These are phyloP conservation scores for Scleroderma bovista DNA, from an alignment of 768 basidiomycete genomes.

Conservation along the genomic window DNA sequence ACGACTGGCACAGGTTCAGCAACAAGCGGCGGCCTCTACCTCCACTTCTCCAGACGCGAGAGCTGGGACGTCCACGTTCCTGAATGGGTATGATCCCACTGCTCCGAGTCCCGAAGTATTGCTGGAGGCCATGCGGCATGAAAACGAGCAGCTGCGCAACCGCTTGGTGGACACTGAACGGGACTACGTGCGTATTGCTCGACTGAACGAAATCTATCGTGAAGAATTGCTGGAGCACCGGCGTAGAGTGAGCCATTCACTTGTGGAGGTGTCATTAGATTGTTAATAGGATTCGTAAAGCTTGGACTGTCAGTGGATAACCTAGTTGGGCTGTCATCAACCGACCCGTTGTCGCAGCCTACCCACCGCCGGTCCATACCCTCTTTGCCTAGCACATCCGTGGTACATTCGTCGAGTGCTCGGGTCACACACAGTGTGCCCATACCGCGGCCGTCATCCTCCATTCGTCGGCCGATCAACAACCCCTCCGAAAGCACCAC, in stretches of 20 bases:
- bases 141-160: slow-evolving; percentile 71
- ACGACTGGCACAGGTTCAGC: slow-evolving; percentile 54
- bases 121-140: slow-evolving; percentile 69
- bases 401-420: slow-evolving; percentile 13
- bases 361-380: slow-evolving; percentile 53
- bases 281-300: slow-evolving; percentile 30
- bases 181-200: slow-evolving; percentile 66
- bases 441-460: slow-evolving; percentile 67
- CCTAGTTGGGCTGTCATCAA: slow-evolving; percentile 62
- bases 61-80: slow-evolving; percentile 1
- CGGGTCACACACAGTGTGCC: slow-evolving; percentile 55
- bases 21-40: slow-evolving; percentile 30
- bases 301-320: slow-evolving; percentile 74
- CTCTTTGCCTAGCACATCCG: slow-evolving; percentile 26
- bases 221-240: slow-evolving; percentile 80
- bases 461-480: slow-evolving; percentile 51
- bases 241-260: slow-evolving; percentile 50
- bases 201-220: slow-evolving; percentile 78
- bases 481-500: slow-evolving; percentile 49
- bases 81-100: slow-evolving; percentile 24
- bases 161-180: slow-evolving; percentile 69
- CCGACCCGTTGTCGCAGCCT: slow-evolving; percentile 68
- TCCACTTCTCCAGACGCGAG: slow-evolving; percentile 26
- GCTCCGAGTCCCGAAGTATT: slow-evolving; percentile 48
- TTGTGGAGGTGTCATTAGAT: slow-evolving; percentile 12